Base-by-base conservation (phyloP, 192 early-diverging fungal genomes). In the Entophlyctis luteolus region DNA sequence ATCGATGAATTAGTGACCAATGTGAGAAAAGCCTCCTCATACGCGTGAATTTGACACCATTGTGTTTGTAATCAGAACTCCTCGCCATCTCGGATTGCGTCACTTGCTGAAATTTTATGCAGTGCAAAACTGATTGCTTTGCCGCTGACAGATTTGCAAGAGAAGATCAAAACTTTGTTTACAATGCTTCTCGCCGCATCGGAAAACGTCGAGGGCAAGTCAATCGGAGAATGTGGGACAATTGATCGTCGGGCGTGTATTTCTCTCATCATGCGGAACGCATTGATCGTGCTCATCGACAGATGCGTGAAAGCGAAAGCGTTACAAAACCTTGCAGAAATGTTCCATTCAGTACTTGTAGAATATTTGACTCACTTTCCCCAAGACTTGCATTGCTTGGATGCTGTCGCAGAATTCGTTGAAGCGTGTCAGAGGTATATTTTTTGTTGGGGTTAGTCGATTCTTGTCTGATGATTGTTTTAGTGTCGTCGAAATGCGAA, bases 111-210 rank as follows among this genome's bases (percentile, higher is more conserved):
- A 14, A 37, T 55, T 12, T 39, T 62, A 32, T 49, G 68, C 2
- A 49, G 62, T 46, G 50, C 70, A 2, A 53, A 55, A 39, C 36
- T 67, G 27, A 27, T 75, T 12, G 39, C 74, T 5, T 45, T 45
- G 5, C 74, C 74, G 16, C 49, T 62, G 31, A 32, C 28, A 42
- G 49, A 45, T 27, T 29, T 36, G n/a, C 63, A 53, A 45, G 3
- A 23, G 2, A 20, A 22, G 14, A 18, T 71, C 10, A 18, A 53
- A 38, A 14, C 28, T 3, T 38, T 71, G 6, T 52, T 71, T 10
- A 32, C 4, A 18, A n/a, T 32, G 3, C 28, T 71, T 18, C 12
- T 62, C 1, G 47, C 35, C 4, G 2, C 28, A 4, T 42, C 16
- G 34, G n/a, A n/a, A 31, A 20, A n/a, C 12, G 48, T 27, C 10